Evolutionary conservation across 2,329 filamentous ascomycete species (phyloP).

Genomic region (Iodosphaeria phyllophila): DNA sequence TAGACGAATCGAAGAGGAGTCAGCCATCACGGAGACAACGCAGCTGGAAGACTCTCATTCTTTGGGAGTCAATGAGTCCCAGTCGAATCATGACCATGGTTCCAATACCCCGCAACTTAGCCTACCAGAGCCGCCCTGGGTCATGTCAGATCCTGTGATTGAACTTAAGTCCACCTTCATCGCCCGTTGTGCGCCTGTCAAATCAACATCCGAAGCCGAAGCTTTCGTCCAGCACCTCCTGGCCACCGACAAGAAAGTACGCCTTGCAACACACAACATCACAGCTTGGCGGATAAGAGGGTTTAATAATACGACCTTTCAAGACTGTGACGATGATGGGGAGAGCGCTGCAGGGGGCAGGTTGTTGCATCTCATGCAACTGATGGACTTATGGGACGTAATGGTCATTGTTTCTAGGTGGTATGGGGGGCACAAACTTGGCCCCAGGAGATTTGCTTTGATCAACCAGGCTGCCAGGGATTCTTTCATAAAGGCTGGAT

Average conservation of each 20-base stretch:
- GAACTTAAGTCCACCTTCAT: slow-evolving; percentile 84
- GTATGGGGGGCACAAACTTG: slow-evolving; percentile 84
- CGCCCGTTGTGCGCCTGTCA: slow-evolving; percentile 54
- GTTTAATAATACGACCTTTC: slow-evolving; percentile 37
- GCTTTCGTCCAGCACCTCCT: slow-evolving; percentile 58
- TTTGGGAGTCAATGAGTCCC: slow-evolving; percentile 4
- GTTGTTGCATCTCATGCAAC: slow-evolving; percentile 74
- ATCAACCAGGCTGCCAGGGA: slow-evolving; percentile 81
- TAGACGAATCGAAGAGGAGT: slow-evolving; percentile 18
- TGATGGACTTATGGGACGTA: slow-evolving; percentile 86
- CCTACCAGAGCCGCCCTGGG: slow-evolving; percentile 41
- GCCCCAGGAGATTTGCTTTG: slow-evolving; percentile 73
- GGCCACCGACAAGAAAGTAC: slow-evolving; percentile 64
- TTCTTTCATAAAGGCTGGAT: slow-evolving; percentile 59
- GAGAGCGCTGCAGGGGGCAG: slow-evolving; percentile 81
- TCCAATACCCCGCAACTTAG: no score
- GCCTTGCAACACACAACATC: slow-evolving; percentile 88
- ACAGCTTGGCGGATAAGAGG: slow-evolving; percentile 75
- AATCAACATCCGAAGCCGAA: slow-evolving; percentile 51
- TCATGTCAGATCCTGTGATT: slow-evolving; percentile 49
- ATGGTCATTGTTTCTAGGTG: slow-evolving; percentile 88
- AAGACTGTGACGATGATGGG: slow-evolving; percentile 93
- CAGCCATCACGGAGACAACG: slow-evolving; percentile 9
- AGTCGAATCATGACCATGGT: slow-evolving; percentile 3
- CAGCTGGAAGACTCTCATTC: slow-evolving; percentile 9